phyloP scores from a whole-genome alignment of 2,329 filamentous ascomycete genomes.

The Colletotrichum viniferum region DNA sequence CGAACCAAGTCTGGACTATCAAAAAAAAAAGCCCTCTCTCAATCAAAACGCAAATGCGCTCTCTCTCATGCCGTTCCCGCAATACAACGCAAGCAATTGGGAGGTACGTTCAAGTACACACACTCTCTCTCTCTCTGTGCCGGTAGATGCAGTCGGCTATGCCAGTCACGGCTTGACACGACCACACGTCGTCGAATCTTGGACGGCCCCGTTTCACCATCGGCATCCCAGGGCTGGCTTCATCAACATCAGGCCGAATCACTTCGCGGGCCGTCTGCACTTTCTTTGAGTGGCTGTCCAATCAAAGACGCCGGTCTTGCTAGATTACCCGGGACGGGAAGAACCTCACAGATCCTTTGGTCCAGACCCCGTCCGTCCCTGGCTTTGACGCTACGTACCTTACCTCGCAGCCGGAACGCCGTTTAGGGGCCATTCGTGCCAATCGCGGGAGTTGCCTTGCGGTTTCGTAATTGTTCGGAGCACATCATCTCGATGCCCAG shows the following conservation, averaged over 20 bases:
- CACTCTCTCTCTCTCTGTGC: too few species aligned
- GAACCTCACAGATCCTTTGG: background rate
- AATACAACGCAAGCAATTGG: background rate
- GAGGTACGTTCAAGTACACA: background rate
- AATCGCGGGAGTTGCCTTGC: background rate
- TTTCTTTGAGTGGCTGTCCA: background rate
- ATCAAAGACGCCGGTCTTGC: background rate
- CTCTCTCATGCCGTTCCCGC: background rate
- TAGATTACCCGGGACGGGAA: background rate
- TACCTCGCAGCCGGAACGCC: background rate
- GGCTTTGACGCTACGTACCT: background rate
- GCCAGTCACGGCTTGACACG: slow-evolving; percentile 12
- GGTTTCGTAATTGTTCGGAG: background rate
- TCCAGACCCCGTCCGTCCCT: background rate
- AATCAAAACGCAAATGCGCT: background rate
- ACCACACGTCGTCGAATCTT: slow-evolving; percentile 12
- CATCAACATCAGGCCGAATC: slow-evolving; percentile 8
- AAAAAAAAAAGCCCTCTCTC: background rate
- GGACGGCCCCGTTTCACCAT: slow-evolving; percentile 2
- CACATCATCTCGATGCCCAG: background rate
- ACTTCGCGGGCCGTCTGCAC: background rate
- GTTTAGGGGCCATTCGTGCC: background rate
- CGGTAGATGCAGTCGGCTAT: background rate
- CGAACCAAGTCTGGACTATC: background rate
- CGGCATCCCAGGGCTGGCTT: background rate